Evolutionary conservation across 1,139 yeast genomes (phyloP), one percentile per base, ranked within the genome.

Genomic region (Lodderomyces metapsilosis): DNA sequence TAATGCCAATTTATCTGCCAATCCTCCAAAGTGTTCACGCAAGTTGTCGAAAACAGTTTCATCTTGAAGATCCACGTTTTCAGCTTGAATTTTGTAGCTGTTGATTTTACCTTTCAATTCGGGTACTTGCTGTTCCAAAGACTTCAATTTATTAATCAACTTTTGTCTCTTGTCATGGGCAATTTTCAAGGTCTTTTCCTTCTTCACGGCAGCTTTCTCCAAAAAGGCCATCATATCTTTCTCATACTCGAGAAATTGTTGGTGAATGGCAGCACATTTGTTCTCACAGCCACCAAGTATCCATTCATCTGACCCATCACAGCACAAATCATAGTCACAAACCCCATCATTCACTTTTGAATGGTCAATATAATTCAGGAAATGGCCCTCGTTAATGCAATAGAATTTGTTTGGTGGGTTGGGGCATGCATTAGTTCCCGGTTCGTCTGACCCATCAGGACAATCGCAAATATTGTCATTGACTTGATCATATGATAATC

Each of bases 381-480:
- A 56, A 52, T 82, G 87, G 2, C 96, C 96, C 38, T 72, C 68
- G 54, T 94, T 94, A 18, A 66, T 76, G 64, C 98, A 92, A 61
- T 80, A 89, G 54, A 89, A 92, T 38, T 50, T 48, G 11, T 74
- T 72, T 11, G 71, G 68, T 1, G 65, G 48, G 5, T 52, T 51
- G 1, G 64, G 66, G 59, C 98, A 92, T 0, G 97, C 97, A 40
- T 85, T 72, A 1, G 98, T 92, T 0, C 97, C 97, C 0, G 98
- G 97, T 59, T 92, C 98, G 61, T 92, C 98, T 3, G 94, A 83
- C 0, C 98, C 98, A 62, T 92, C 98, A 0, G 98, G 97, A 66
- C 98, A 92, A 58, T 92, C 98, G 61, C 98, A 91, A 54, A 76
- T 83, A 53, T 89, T 84, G 58, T 92, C 98, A 57, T 92, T 91